Percentiles rank a stretch among this genome's conserved stretches.
Evolutionary conservation across 129 eudicot species (phyloP).

Genomic region (Artemisia annua): DNA sequence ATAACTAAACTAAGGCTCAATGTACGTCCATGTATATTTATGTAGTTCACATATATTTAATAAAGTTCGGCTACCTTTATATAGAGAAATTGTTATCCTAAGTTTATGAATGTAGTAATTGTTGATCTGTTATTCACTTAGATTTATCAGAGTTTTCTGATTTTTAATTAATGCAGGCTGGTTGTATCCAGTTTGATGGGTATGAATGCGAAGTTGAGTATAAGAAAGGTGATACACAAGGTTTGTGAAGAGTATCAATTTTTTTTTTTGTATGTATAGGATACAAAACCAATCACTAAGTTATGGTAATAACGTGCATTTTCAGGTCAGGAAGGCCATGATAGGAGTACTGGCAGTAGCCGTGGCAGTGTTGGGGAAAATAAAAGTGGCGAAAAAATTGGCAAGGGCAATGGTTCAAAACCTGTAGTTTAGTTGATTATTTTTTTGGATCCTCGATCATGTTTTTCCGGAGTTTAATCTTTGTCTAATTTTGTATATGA

Average conservation of each 20-base stretch:
- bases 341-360: background rate
- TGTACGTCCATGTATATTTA: background rate
- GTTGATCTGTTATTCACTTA: too few species aligned
- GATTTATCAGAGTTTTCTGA: background rate
- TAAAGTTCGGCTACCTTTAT: too few species aligned
- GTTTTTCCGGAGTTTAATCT: too few species aligned
- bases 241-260: slow-evolving; percentile 7
- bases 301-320: background rate
- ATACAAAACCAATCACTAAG: slow-evolving; percentile 9
- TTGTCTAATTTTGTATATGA: too few species aligned
- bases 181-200: slow-evolving; percentile 9
- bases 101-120: background rate
- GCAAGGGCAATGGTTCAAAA: too few species aligned
- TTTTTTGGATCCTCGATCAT: too few species aligned
- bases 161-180: slow-evolving; percentile 1
- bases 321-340: background rate
- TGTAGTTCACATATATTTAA: background rate
- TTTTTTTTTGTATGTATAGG: background rate
- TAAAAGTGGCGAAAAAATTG: too few species aligned
- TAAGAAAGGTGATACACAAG: slow-evolving; percentile 1
- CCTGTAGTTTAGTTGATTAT: too few species aligned
- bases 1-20: background rate
- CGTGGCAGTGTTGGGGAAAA: too few species aligned
- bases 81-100: background rate
- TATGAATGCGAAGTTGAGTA: slow-evolving; percentile 11